Conservation (phyloP, 108 stramenopile genomes). For the Fragilaria crotonensis region DNA sequence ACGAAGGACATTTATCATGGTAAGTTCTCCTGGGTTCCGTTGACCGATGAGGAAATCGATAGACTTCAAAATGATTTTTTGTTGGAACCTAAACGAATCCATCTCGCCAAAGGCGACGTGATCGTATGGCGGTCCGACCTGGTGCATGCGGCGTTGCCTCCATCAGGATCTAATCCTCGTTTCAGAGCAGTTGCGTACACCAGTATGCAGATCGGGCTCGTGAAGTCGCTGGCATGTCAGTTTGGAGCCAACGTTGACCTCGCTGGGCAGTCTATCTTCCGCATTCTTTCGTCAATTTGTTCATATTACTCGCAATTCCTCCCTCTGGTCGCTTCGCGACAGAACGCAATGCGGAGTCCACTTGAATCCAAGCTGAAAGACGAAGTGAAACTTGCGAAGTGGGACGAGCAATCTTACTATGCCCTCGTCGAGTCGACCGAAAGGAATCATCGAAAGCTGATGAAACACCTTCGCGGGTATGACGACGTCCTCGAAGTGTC, state of each 20-base stretch:
- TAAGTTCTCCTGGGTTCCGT: conserved; percentile 28
- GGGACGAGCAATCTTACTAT: conserved; percentile 98
- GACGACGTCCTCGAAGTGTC: conserved; percentile 67
- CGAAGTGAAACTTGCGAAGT: conserved; percentile 92
- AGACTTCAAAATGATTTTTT: conserved; percentile 11
- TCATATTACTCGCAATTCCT: conserved; percentile 72
- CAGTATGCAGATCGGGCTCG: conserved; percentile 24
- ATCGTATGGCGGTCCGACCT: conserved; percentile 55
- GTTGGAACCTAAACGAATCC: conserved; percentile 19
- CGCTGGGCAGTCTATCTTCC: too few species aligned
- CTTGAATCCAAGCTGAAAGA: conserved; percentile 85
- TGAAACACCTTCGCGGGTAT: conserved; percentile 69
- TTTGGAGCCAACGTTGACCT: too few species aligned
- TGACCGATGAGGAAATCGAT: conserved; percentile 25
- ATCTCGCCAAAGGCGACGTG: conserved; percentile 46
- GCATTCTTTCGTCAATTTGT: conserved; percentile 54
- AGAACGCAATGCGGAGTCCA: conserved; percentile 40
- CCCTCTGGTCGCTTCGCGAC: conserved; percentile 20
- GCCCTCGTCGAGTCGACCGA: conserved; percentile 86
- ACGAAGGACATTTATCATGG: conserved; percentile 27
- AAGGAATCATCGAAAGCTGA: conserved; percentile 84
- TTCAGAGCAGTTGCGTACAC: conserved; percentile 37
- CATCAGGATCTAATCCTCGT: conserved; percentile 9
- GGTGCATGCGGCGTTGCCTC: conserved; percentile 20
- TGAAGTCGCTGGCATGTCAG: too few species aligned